Evolutionary conservation across 2,329 filamentous ascomycete species (phyloP), one percentile per base, ranked within the genome.

Genomic region (Colletotrichum somersetense): DNA sequence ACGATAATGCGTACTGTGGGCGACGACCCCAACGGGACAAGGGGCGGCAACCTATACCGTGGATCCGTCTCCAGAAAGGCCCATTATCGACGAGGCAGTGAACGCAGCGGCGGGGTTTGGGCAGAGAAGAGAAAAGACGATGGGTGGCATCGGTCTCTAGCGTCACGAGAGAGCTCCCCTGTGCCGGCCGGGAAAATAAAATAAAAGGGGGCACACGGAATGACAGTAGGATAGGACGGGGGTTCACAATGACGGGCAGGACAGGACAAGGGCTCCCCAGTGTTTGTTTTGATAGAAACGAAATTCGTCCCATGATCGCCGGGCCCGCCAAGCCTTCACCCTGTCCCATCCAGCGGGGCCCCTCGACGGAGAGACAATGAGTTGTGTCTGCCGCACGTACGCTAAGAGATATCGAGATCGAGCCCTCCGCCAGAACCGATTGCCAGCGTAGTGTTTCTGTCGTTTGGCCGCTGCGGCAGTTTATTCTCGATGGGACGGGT

Each of bases 231-330:
- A 55, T 5, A 35, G 30, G 5, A 52, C 20, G 61, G 61, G 61
- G 33, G 26, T 16, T 40, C 10, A 18, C 20, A 52, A 23, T 26
- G 46, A 30, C 46, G 46, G 23, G 23, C 23, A 18, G 48, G 48
- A 40, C 16, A 11, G 38, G 57, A 35, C 38, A 14, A 26, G 44
- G 35, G 40, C 33, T 55, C 65, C 46, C 69, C 69, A 64, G 58
- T 72, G 33, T 72, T 72, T 64, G 69, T 72, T 72, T 72, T 65
- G 59, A 69, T 46, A 46, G 69, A 67, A 68, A 53, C 58, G 42
- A 64, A 69, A 46, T 69, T 72, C 58, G 53, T 69, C 66, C 59
- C 65, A 64, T 61, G 59, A 69, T 68, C 58, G 61, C 58, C 53
- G 46, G 42, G 30, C 53, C 50, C 48, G 69, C 65, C 69, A 72